These are phyloP conservation scores for Cicer judaicum DNA, from an alignment of 306 rosid species.

Conservation along the genomic window DNA sequence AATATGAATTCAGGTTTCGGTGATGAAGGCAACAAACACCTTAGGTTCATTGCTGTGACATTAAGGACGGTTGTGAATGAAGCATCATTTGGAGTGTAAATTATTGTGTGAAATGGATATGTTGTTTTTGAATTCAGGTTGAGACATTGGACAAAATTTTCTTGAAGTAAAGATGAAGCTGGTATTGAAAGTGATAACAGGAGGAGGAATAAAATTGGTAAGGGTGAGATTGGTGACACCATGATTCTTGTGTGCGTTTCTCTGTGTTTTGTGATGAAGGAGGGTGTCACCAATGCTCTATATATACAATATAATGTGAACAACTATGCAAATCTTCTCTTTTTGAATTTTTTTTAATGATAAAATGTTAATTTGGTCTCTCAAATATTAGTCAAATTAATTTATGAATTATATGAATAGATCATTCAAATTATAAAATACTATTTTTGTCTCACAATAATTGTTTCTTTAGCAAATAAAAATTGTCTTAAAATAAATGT, in stretches of 20 bases:
- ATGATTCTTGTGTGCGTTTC: slow-evolving; percentile 37
- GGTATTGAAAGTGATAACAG: slow-evolving; percentile 45
- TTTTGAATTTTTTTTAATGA: too few relatives aligned
- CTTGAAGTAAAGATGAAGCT: slow-evolving; percentile 48
- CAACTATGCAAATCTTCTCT: not conserved
- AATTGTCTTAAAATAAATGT: too few relatives aligned
- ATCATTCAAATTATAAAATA: too few relatives aligned
- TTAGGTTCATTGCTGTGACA: slow-evolving; percentile 59
- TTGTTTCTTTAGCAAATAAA: too few relatives aligned
- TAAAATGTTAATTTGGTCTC: too few relatives aligned
- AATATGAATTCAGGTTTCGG: slow-evolving; percentile 76
- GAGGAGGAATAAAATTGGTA: slow-evolving; percentile 45
- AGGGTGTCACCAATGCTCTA: slow-evolving; percentile 34
- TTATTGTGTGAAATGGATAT: slow-evolving; percentile 43
- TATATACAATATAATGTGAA: slow-evolving; percentile 28
- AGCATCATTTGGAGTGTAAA: slow-evolving; percentile 47
- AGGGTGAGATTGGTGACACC: slow-evolving; percentile 43
- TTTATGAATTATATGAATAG: too few relatives aligned
- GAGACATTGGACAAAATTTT: slow-evolving; percentile 53
- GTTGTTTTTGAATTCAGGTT: slow-evolving; percentile 37
- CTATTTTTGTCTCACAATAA: too few relatives aligned
- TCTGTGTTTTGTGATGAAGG: slow-evolving; percentile 29
- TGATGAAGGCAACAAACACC: slow-evolving; percentile 51
- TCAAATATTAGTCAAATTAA: too few relatives aligned
- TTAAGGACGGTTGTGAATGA: slow-evolving; percentile 51